These are phyloP conservation scores for Solanum ossicruentum DNA, from an alignment of 257 asterid species.

Conservation along the genomic window DNA sequence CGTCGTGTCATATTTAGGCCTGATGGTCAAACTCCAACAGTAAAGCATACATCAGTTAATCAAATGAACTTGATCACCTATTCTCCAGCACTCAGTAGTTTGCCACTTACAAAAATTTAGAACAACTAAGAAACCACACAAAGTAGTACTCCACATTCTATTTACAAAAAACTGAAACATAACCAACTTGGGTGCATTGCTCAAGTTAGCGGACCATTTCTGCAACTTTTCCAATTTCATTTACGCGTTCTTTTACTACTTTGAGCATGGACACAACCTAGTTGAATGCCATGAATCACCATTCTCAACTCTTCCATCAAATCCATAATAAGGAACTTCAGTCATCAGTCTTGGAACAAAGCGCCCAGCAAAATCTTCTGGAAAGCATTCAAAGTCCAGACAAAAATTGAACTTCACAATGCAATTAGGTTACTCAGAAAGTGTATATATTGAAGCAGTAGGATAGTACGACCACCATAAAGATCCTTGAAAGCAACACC, in stretches of 20 bases:
- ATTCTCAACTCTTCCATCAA: conserved; percentile 66
- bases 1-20: too few relatives aligned
- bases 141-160: conserved; percentile 13
- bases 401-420: conserved; percentile 90
- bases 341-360: conserved; percentile 66
- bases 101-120: not conserved
- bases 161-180: conserved; percentile 11
- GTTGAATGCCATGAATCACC: conserved; percentile 67
- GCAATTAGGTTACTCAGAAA: conserved; percentile 86
- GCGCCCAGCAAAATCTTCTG: conserved; percentile 66
- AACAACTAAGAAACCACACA: not conserved
- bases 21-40: not conserved
- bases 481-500: conserved; percentile 82
- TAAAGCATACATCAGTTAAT: not conserved
- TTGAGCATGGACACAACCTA: conserved; percentile 61
- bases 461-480: conserved; percentile 88
- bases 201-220: conserved; percentile 49
- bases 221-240: conserved; percentile 35
- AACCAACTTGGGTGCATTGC: conserved; percentile 49
- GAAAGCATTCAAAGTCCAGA: conserved; percentile 75
- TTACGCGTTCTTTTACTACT: conserved; percentile 45
- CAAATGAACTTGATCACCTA: not conserved
- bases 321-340: conserved; percentile 87
- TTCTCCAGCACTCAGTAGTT: not conserved
- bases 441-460: conserved; percentile 96